phyloP scores from a whole-genome alignment of 148 eudicot species.

The Linanthus parryae region DNA sequence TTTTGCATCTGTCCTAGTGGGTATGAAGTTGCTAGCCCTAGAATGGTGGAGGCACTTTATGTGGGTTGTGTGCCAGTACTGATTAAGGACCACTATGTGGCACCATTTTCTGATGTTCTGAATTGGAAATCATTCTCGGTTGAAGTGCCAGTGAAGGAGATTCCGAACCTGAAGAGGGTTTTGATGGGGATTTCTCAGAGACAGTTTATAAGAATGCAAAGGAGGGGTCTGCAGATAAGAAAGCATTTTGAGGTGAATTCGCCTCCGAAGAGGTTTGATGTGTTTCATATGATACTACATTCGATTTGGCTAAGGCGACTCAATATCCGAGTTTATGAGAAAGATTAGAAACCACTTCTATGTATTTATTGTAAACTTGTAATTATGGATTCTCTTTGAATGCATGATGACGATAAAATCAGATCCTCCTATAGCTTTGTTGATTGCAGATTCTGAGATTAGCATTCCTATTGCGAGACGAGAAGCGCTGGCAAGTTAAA shows the following conservation, averaged over 20 bases:
- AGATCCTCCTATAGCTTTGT: too few relatives aligned
- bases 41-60: constrained; percentile 72
- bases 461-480: too few relatives aligned
- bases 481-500: too few relatives aligned
- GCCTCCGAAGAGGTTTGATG: constrained; percentile 60
- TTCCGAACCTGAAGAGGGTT: constrained; percentile 58
- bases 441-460: too few relatives aligned
- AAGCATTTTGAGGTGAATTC: constrained; percentile 65
- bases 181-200: constrained; percentile 37
- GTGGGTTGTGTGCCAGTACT: constrained; percentile 83
- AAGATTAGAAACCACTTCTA: too few relatives aligned
- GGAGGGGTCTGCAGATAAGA: constrained; percentile 43
- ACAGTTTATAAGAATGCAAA: constrained; percentile 55
- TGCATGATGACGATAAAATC: too few relatives aligned
- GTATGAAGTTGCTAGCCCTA: constrained; percentile 81
- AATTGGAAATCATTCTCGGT: constrained; percentile 76
- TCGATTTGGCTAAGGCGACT: constrained; percentile 86
- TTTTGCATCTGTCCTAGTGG: constrained; percentile 85
- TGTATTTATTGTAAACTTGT: too few relatives aligned
- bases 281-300: constrained; percentile 82
- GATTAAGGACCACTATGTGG: constrained; percentile 54
- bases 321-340: constrained; percentile 35
- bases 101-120: constrained; percentile 68
- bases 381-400: too few relatives aligned
- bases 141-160: constrained; percentile 41